These are phyloP conservation scores for Cryptococcus jaspeensis DNA, from an alignment of 1,284 basidiomycete genomes.

Conservation along the genomic window DNA sequence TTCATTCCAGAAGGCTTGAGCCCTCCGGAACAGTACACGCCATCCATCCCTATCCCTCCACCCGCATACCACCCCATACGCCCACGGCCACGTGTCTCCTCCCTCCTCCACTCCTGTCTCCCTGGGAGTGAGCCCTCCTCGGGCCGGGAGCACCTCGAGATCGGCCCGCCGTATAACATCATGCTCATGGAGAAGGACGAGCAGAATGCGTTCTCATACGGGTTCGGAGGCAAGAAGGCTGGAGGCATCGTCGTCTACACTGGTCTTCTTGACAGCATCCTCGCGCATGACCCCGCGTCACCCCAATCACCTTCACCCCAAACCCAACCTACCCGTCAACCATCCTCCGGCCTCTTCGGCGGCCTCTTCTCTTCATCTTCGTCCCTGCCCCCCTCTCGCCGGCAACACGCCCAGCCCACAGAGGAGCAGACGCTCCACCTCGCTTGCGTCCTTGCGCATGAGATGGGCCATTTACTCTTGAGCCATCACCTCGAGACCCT, in stretches of 20 bases:
- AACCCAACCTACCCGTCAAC: conserved; percentile 22
- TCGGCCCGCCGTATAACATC: conserved; percentile 81
- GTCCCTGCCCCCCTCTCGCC: conserved; percentile 23
- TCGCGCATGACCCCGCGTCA: conserved; percentile 52
- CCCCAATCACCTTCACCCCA: conserved; percentile 7
- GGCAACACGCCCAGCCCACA: conserved; percentile 57
- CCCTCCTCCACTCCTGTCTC: conserved; percentile 41
- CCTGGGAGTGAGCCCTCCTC: conserved; percentile 35
- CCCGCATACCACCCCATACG: conserved; percentile 44
- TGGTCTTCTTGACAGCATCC: conserved; percentile 77
- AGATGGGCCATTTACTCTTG: conserved; percentile 79
- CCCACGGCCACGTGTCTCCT: conserved; percentile 45
- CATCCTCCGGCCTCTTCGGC: conserved; percentile 15
- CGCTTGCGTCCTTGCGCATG: conserved; percentile 81
- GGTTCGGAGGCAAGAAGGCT: conserved; percentile 82
- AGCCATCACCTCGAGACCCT: conserved; percentile 86
- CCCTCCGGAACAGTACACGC: conserved; percentile 1
- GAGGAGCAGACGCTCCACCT: conserved; percentile 76
- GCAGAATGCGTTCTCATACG: conserved; percentile 84
- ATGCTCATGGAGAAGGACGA: conserved; percentile 78
- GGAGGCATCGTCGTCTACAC: conserved; percentile 87
- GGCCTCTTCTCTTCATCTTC: conserved; percentile 20
- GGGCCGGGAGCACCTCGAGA: conserved; percentile 45
- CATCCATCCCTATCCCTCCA: conserved; percentile 28
- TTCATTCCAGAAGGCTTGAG: not conserved